Conservation (phyloP, 140 eudicot genomes). For the Cichorium intybus region DNA sequence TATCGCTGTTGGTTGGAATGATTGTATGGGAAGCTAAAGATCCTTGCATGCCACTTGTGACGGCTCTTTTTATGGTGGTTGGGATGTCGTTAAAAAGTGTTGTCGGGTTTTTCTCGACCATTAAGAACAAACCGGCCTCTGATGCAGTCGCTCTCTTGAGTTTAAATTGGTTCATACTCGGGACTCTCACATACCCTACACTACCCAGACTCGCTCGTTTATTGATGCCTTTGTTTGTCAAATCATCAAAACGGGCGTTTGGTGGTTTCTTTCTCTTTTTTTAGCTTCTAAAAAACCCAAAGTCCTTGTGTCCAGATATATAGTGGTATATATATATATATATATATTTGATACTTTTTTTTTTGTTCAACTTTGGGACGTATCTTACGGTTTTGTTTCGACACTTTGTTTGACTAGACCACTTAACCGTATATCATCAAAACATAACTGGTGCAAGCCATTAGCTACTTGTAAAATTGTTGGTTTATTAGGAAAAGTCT, state of each 20-base stretch:
- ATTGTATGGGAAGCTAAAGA: slow-evolving; percentile 65
- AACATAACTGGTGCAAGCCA: too few relatives aligned
- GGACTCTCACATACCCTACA: slow-evolving; percentile 60
- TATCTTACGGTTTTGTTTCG: slow-evolving; percentile 3
- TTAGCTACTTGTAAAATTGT: too few relatives aligned
- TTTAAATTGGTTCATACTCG: slow-evolving; percentile 84
- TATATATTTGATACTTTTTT: too few relatives aligned
- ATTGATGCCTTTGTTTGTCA: slow-evolving; percentile 27
- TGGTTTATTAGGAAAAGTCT: too few relatives aligned
- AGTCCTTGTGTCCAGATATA: too few relatives aligned
- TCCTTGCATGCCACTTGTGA: slow-evolving; percentile 69
- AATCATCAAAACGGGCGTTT: slow-evolving; percentile 4
- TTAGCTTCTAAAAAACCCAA: background rate
- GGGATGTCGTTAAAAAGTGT: slow-evolving; percentile 59
- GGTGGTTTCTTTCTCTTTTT: slow-evolving; percentile 15
- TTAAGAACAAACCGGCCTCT: slow-evolving; percentile 46
- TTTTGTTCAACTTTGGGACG: too few relatives aligned
- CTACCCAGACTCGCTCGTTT: slow-evolving; percentile 50
- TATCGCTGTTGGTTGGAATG: slow-evolving; percentile 64
- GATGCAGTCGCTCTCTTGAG: slow-evolving; percentile 74
- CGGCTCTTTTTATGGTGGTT: slow-evolving; percentile 70
- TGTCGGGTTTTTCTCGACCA: slow-evolving; percentile 43
- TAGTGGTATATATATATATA: too few relatives aligned
- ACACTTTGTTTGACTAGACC: slow-evolving; percentile 1
- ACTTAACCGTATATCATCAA: background rate